Evolutionary conservation across 805 yeast genomes (phyloP).

Genomic region (Candida golubevii): DNA sequence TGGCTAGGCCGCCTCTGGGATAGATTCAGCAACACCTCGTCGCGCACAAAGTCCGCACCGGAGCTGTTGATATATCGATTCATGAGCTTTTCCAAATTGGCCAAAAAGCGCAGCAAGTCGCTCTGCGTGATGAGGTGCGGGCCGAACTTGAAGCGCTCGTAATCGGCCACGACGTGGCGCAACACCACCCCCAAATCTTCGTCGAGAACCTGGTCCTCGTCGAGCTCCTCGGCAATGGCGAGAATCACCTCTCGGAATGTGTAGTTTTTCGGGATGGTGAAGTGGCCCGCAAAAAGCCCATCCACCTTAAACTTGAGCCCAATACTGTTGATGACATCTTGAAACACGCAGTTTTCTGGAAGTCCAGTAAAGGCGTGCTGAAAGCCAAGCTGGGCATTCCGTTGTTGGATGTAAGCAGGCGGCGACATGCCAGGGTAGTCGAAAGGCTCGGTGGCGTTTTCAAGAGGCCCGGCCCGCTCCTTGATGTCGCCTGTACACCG

Average conservation of each 20-base stretch:
- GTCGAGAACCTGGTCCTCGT: constrained; percentile 9
- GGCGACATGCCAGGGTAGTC: constrained; percentile 41
- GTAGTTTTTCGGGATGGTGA: constrained; percentile 32
- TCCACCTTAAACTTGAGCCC: constrained; percentile 55
- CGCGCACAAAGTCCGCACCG: constrained; percentile 5
- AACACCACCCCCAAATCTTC: constrained; percentile 15
- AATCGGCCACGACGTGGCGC: constrained; percentile 38
- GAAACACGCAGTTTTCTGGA: constrained; percentile 37
- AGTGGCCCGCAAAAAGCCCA: constrained; percentile 36
- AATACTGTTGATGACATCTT: constrained; percentile 56
- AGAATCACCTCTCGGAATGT: constrained; percentile 42
- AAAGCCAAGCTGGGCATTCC: constrained; percentile 22
- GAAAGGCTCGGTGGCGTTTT: constrained; percentile 20
- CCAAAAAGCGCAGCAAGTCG: constrained; percentile 59
- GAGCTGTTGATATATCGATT: constrained; percentile 5
- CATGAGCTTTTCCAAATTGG: constrained; percentile 18
- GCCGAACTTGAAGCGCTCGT: constrained; percentile 68
- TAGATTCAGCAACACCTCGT: background rate
- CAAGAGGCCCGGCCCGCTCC: constrained; percentile 35
- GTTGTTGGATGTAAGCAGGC: constrained; percentile 36
- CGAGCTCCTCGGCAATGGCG: constrained; percentile 23
- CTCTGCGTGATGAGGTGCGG: constrained; percentile 54
- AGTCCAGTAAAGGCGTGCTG: constrained; percentile 18
- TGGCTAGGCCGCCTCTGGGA: constrained; percentile 2
- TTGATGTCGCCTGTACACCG: constrained; percentile 28